phyloP scores from a whole-genome alignment of 331 rosid species.

The Arachis monticola region DNA sequence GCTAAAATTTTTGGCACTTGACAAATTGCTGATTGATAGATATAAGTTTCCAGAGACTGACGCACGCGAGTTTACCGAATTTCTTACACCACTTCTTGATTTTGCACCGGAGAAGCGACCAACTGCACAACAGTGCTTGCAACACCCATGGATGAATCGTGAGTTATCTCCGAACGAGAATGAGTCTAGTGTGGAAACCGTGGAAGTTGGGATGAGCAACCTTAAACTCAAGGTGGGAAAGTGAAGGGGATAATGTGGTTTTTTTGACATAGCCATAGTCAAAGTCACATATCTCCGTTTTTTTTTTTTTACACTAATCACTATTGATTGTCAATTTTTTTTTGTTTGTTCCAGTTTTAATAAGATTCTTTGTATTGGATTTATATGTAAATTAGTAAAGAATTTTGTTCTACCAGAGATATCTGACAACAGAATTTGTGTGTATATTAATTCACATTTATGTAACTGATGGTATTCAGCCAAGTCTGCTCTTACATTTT shows the following conservation, averaged over 20 bases:
- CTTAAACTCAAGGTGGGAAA: conserved; percentile 74
- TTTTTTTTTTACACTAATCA: conserved; percentile 46
- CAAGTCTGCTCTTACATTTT: background rate
- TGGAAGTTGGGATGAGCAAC: conserved; percentile 77
- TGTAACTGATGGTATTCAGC: conserved; percentile 19
- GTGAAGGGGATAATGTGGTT: conserved; percentile 51
- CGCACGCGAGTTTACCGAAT: conserved; percentile 73
- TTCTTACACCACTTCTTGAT: conserved; percentile 75
- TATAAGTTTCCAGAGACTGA: conserved; percentile 73
- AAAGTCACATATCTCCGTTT: conserved; percentile 37
- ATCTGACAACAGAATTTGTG: conserved; percentile 42
- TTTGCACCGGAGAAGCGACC: conserved; percentile 93
- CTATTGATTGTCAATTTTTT: conserved; percentile 39
- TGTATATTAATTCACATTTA: conserved; percentile 34
- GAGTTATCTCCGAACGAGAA: conserved; percentile 50
- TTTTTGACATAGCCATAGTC: conserved; percentile 19
- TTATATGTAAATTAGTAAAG: conserved; percentile 65
- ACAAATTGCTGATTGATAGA: conserved; percentile 72
- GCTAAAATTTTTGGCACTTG: conserved; percentile 81
- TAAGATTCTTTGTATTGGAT: conserved; percentile 46
- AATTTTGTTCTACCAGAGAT: conserved; percentile 49
- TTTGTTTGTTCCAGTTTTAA: conserved; percentile 48
- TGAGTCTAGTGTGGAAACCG: conserved; percentile 51
- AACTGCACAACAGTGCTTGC: conserved; percentile 81
- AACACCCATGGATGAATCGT: conserved; percentile 77